These are phyloP conservation scores for Xanthoconium separans DNA, from an alignment of 1,284 basidiomycete species.

Conservation along the genomic window DNA sequence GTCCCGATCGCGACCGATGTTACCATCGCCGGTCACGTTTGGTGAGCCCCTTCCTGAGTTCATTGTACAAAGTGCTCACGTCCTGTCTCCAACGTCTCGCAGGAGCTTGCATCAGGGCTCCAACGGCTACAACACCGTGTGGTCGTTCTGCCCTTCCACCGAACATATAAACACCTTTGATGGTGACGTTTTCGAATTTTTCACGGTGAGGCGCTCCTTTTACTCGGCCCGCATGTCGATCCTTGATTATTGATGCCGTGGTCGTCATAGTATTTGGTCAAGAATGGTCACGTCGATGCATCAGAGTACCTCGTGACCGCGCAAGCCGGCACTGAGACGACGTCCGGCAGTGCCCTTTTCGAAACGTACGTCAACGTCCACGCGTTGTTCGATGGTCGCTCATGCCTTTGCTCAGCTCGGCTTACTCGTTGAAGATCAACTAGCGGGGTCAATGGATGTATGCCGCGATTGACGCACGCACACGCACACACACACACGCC, in stretches of 20 bases:
- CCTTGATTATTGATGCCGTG: neutral
- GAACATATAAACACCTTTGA: conserved; percentile 51
- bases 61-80: neutral
- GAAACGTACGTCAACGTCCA: conserved; percentile 36
- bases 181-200: conserved; percentile 54
- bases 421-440: conserved; percentile 44
- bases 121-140: conserved; percentile 61
- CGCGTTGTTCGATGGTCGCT: neutral
- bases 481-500: neutral
- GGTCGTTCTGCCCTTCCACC: conserved; percentile 56
- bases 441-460: conserved; percentile 11
- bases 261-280: conserved; percentile 48
- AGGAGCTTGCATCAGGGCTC: conserved; percentile 60
- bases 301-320: conserved; percentile 43
- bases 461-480: neutral
- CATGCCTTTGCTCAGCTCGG: conserved; percentile 28
- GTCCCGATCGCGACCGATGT: conserved; percentile 45
- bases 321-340: conserved; percentile 47
- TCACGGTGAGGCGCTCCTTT: conserved; percentile 39
- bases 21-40: conserved; percentile 48
- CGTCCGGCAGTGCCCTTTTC: conserved; percentile 39
- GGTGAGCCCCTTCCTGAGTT: conserved; percentile 34
- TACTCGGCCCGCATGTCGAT: neutral
- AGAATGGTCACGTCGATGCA: conserved; percentile 43
- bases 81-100: neutral